These are phyloP conservation scores for Chaetothyriales sp. DNA, from an alignment of 2,329 filamentous ascomycete genomes.

Conservation along the genomic window DNA sequence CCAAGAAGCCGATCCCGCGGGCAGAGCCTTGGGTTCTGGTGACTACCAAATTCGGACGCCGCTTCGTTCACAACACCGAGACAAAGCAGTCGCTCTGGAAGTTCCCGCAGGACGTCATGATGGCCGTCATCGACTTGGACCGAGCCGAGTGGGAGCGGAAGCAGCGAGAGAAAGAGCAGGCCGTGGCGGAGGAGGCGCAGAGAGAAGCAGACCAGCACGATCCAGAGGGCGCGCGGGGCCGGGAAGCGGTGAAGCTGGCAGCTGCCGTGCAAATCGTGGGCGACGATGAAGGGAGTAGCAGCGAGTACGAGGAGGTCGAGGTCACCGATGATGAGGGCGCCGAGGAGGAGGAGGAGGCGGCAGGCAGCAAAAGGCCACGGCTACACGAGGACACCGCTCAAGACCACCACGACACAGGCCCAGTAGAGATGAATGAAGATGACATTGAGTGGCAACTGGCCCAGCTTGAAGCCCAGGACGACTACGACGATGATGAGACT, in stretches of 20 bases:
- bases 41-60: constrained; percentile 76
- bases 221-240: constrained; percentile 1
- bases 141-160: constrained; percentile 54
- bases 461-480: constrained; percentile 72
- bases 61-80: constrained; percentile 77
- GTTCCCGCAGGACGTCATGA: constrained; percentile 75
- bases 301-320: constrained; percentile 67
- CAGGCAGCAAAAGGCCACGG: constrained; percentile 34
- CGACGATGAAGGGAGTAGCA: constrained; percentile 36
- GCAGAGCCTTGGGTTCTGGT: constrained; percentile 82
- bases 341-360: constrained; percentile 32
- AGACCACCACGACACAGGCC: constrained; percentile 25
- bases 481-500: constrained; percentile 60
- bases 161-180: constrained; percentile 22
- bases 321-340: constrained; percentile 48
- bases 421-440: constrained; percentile 78
- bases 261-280: constrained; percentile 15
- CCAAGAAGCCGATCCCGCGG: constrained; percentile 63
- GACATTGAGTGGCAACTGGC: constrained; percentile 88
- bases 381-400: constrained; percentile 29
- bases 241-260: constrained; percentile 9
- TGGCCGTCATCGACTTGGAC: constrained; percentile 56
- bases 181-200: constrained; percentile 14
- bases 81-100: constrained; percentile 92
- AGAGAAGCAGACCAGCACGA: constrained; percentile 7